These are phyloP conservation scores for Colletotrichum phormii DNA, from an alignment of 2,329 filamentous ascomycete genomes.

Conservation along the genomic window DNA sequence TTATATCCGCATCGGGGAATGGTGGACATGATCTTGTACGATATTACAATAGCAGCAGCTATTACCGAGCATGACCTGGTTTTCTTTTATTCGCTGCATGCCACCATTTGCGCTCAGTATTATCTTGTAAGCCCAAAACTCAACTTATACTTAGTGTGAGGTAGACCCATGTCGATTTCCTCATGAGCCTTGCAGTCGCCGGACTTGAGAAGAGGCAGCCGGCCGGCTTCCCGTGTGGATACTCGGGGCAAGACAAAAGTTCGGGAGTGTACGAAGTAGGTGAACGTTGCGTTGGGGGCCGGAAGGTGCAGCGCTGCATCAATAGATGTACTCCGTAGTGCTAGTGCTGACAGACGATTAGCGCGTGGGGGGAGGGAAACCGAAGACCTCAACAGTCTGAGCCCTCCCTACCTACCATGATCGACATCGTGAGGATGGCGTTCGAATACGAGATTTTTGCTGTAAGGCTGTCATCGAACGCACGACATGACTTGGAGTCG, in stretches of 20 bases:
- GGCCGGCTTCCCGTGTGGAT: not conserved
- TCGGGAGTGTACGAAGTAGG: not conserved
- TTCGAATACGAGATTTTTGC: not conserved
- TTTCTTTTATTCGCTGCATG: not conserved
- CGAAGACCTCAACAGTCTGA: not conserved
- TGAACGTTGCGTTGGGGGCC: constrained; percentile 1
- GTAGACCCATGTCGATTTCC: too few species aligned
- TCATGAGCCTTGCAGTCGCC: not conserved
- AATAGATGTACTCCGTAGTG: not conserved
- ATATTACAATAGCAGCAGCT: constrained; percentile 15
- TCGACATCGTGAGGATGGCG: not conserved
- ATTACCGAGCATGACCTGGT: not conserved
- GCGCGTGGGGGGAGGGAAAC: too few species aligned
- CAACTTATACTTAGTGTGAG: not conserved
- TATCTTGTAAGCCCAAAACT: not conserved
- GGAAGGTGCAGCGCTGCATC: not conserved
- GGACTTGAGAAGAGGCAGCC: not conserved
- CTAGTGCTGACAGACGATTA: not conserved
- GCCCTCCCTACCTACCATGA: not conserved
- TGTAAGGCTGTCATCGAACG: not conserved
- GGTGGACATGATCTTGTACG: constrained; percentile 23
- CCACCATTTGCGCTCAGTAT: not conserved
- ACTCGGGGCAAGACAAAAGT: not conserved
- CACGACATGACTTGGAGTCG: not conserved
- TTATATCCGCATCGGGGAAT: not conserved